phyloP scores from a whole-genome alignment of 2,329 filamentous ascomycete species.

The Fusarium burgessii region DNA sequence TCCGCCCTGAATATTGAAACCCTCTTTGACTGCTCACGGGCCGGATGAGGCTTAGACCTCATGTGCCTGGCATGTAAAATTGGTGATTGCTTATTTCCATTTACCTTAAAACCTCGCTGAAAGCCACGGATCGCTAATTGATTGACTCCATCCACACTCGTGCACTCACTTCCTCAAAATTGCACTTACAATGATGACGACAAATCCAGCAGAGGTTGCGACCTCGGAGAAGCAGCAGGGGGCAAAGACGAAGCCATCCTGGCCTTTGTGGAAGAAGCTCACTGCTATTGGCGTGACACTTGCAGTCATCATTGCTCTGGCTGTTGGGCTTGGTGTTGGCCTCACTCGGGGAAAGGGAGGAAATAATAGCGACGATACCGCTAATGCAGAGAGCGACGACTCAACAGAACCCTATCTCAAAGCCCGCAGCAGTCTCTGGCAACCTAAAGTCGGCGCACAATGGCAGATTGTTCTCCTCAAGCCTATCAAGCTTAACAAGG shows the following conservation, averaged over 20 bases:
- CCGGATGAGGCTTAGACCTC: constrained; percentile 34
- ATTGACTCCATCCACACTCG: background rate
- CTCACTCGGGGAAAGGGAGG: constrained; percentile 54
- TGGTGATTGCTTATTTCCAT: constrained; percentile 1
- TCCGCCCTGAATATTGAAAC: constrained; percentile 27
- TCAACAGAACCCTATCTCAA: constrained; percentile 31
- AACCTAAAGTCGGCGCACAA: constrained; percentile 62
- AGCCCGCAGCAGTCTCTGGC: constrained; percentile 57
- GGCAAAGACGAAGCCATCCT: constrained; percentile 28
- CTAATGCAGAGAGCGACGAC: constrained; percentile 37
- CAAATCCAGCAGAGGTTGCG: constrained; percentile 9
- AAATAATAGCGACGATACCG: constrained; percentile 32
- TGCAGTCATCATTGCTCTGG: constrained; percentile 57
- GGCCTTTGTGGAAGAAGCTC: constrained; percentile 51
- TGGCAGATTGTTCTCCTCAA: constrained; percentile 73
- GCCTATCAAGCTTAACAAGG: constrained; percentile 58
- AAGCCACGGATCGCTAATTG: background rate
- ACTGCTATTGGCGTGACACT: constrained; percentile 43
- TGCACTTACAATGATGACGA: constrained; percentile 9
- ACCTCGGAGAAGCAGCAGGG: constrained; percentile 15
- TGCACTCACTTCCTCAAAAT: background rate
- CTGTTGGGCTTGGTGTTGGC: constrained; percentile 68
- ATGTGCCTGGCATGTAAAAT: constrained; percentile 23
- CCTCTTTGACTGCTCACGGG: background rate
- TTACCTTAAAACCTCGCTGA: constrained; percentile 5